A percentile compares a stretch with the other conserved stretches of the same genome.
phyloP scores from a whole-genome alignment of 345 rosid genomes.

The Arabidopsis arenosa region DNA sequence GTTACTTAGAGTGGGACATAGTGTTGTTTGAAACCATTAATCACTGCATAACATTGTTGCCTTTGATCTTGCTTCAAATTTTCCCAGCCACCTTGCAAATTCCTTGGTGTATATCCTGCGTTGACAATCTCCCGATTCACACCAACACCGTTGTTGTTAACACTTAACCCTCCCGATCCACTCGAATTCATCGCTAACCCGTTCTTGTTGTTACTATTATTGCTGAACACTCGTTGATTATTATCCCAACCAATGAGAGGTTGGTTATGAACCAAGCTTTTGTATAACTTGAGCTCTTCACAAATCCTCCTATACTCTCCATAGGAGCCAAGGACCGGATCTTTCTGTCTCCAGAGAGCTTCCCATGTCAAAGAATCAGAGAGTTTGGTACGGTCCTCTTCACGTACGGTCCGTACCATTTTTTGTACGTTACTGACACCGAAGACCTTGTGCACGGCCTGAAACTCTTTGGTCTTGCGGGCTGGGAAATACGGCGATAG shows the following conservation, averaged over 20 bases:
- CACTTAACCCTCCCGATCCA: slow-evolving; percentile 36
- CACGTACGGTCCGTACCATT: slow-evolving; percentile 51
- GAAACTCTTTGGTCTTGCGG: slow-evolving; percentile 45
- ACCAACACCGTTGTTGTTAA: slow-evolving; percentile 36
- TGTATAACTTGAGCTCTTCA: slow-evolving; percentile 62
- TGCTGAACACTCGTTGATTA: slow-evolving; percentile 30
- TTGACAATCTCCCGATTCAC: slow-evolving; percentile 29
- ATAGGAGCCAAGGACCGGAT: slow-evolving; percentile 64
- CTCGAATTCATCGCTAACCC: slow-evolving; percentile 31
- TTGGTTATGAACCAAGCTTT: slow-evolving; percentile 42
- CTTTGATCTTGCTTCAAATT: slow-evolving; percentile 43
- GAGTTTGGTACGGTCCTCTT: slow-evolving; percentile 53
- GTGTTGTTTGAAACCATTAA: slow-evolving; percentile 41
- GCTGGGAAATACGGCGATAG: slow-evolving; percentile 46
- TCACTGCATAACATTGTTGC: slow-evolving; percentile 46
- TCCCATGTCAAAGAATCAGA: slow-evolving; percentile 85
- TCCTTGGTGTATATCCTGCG: slow-evolving; percentile 40
- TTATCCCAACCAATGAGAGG: slow-evolving; percentile 39
- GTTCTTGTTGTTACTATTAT: slow-evolving; percentile 30
- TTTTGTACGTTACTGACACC: slow-evolving; percentile 56
- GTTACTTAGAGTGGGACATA: slow-evolving; percentile 35
- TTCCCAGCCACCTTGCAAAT: slow-evolving; percentile 42
- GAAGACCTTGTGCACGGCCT: slow-evolving; percentile 49
- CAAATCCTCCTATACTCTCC: slow-evolving; percentile 61
- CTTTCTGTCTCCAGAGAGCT: slow-evolving; percentile 68